phyloP scores from a whole-genome alignment of 495 filamentous ascomycete genomes.

The Penicillium canariense region DNA sequence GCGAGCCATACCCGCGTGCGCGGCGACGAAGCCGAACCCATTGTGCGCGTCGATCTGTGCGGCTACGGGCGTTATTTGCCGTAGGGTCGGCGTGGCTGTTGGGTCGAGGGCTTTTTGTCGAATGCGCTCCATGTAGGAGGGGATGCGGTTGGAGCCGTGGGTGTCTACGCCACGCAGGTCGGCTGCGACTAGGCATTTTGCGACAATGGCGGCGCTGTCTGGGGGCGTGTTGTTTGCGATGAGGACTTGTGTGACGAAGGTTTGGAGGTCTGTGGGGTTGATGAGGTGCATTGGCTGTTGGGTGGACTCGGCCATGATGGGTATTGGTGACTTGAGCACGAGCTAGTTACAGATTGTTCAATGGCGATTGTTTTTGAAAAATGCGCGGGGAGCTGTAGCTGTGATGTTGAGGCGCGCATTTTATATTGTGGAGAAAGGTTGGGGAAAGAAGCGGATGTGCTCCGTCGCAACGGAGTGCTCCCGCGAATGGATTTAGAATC shows the following conservation, averaged over 20 bases:
- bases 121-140: constrained; percentile 71
- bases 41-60: constrained; percentile 67
- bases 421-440: constrained; percentile 8
- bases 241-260: constrained; percentile 50
- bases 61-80: constrained; percentile 63
- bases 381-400: too few species aligned
- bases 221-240: constrained; percentile 55
- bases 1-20: constrained; percentile 57
- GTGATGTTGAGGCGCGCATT: not conserved
- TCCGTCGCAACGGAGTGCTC: constrained; percentile 6
- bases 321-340: not conserved
- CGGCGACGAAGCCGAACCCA: constrained; percentile 71
- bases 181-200: constrained; percentile 62
- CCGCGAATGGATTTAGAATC: constrained; percentile 2
- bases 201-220: constrained; percentile 56
- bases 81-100: constrained; percentile 52
- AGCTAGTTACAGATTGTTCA: not conserved
- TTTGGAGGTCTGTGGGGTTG: constrained; percentile 20
- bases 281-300: constrained; percentile 29
- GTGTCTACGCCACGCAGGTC: constrained; percentile 78
- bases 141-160: constrained; percentile 73
- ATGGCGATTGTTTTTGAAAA: too few species aligned
- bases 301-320: constrained; percentile 15
- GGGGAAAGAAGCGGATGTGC: constrained; percentile 10
- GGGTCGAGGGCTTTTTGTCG: constrained; percentile 63